These are phyloP conservation scores for Coniochaeta sp. DNA, from an alignment of 2,329 filamentous ascomycete genomes.

Conservation along the genomic window DNA sequence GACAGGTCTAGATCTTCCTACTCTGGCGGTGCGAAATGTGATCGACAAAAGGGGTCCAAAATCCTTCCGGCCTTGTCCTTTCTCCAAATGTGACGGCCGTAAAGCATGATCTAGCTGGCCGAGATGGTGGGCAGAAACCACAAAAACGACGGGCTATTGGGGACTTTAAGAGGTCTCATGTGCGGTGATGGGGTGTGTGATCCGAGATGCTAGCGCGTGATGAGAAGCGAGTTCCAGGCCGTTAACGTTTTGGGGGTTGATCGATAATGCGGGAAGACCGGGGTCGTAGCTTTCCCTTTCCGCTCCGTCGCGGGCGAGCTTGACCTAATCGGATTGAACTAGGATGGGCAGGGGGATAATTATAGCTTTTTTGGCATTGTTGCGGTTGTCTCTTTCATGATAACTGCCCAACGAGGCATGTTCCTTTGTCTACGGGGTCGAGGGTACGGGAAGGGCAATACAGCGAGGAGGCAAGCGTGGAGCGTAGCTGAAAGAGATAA, in stretches of 20 bases:
- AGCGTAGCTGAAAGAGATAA: too few species aligned
- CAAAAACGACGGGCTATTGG: not conserved
- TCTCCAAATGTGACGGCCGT: not conserved
- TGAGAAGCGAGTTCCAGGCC: not conserved
- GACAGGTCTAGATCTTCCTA: not conserved
- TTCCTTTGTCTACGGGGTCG: not conserved
- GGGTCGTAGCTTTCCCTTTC: not conserved
- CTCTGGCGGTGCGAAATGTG: not conserved
- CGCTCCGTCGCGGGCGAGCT: not conserved
- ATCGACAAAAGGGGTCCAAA: not conserved
- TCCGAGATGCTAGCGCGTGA: constrained; percentile 2
- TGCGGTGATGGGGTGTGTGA: constrained; percentile 1
- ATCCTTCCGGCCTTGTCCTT: not conserved
- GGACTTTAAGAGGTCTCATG: not conserved
- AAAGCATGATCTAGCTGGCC: not conserved
- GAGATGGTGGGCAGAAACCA: not conserved
- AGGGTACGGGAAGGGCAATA: not conserved
- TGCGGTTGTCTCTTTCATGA: not conserved
- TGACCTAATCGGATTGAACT: not conserved
- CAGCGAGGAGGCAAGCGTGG: not conserved
- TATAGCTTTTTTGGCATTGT: not conserved
- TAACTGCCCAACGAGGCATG: not conserved
- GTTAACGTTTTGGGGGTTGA: not conserved
- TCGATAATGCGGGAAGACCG: not conserved
- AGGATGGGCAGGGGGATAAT: not conserved